Evolutionary conservation across 805 yeast genomes (phyloP).

Genomic region (Maudiozyma turicensis): DNA sequence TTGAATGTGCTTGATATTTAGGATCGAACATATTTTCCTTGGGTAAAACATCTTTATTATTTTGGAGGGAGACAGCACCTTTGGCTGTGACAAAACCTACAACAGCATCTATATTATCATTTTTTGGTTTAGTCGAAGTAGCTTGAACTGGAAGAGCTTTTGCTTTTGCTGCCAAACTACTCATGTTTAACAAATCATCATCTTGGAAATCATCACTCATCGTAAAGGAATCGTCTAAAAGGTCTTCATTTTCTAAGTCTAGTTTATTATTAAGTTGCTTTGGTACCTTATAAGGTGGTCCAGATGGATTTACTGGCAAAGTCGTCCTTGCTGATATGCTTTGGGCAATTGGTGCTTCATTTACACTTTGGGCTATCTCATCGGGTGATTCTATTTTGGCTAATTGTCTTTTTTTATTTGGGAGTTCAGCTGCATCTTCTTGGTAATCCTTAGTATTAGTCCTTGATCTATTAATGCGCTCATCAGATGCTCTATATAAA

Average conservation of each 20-base stretch:
- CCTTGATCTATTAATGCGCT: slow-evolving; percentile 24
- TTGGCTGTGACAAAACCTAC: slow-evolving; percentile 52
- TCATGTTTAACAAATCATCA: slow-evolving; percentile 31
- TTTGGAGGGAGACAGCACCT: slow-evolving; percentile 48
- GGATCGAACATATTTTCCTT: slow-evolving; percentile 43
- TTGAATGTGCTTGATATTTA: slow-evolving; percentile 46
- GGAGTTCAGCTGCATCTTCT: slow-evolving; percentile 1
- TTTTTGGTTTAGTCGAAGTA: not conserved
- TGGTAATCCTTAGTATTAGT: slow-evolving; percentile 16
- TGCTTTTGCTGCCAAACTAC: slow-evolving; percentile 7
- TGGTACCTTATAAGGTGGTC: not conserved
- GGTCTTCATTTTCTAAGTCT: slow-evolving; percentile 21
- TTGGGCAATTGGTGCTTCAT: not conserved
- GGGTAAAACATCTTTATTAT: slow-evolving; percentile 30
- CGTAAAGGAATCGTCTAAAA: slow-evolving; percentile 44
- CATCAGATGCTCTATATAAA: slow-evolving; percentile 31
- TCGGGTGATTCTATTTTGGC: slow-evolving; percentile 7
- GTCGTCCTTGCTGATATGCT: not conserved
- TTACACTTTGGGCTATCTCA: not conserved
- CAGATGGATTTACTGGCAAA: not conserved
- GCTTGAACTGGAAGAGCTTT: not conserved
- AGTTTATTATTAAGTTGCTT: not conserved
- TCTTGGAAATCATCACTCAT: slow-evolving; percentile 41
- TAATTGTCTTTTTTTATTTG: slow-evolving; percentile 19
- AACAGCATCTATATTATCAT: slow-evolving; percentile 2